Evolutionary conservation across 176 grass and related monocot genomes (phyloP).

Genomic region (Triticum monococcum): DNA sequence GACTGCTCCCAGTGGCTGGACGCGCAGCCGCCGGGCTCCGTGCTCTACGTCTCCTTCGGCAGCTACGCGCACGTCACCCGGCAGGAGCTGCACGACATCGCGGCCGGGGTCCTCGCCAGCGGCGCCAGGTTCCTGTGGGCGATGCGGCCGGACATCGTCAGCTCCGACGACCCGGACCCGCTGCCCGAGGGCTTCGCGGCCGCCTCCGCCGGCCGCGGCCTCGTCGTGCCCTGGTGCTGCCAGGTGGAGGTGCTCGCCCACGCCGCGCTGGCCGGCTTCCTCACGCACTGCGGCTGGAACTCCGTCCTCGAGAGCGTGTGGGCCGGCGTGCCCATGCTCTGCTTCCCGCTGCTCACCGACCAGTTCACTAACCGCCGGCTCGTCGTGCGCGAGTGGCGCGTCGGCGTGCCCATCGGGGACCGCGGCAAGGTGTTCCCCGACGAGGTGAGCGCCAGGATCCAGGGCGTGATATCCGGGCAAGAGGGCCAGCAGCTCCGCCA

Average conservation of each 20-base stretch:
- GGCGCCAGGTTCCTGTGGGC: slow-evolving; percentile 63
- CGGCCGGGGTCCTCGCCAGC: slow-evolving; percentile 51
- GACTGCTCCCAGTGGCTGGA: slow-evolving; percentile 68
- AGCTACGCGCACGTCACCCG: slow-evolving; percentile 29
- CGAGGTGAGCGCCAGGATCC: slow-evolving; percentile 38
- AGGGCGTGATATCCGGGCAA: slow-evolving; percentile 40
- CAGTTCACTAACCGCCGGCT: slow-evolving; percentile 66
- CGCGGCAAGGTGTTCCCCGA: slow-evolving; percentile 34
- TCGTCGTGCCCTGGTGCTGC: slow-evolving; percentile 72
- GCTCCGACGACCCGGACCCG: slow-evolving; percentile 57
- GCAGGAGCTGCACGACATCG: slow-evolving; percentile 62
- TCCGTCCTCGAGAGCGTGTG: slow-evolving; percentile 69
- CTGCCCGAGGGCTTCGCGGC: slow-evolving; percentile 46
- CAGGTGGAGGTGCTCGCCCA: slow-evolving; percentile 68
- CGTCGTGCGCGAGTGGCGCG: slow-evolving; percentile 13
- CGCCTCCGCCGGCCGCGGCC: slow-evolving; percentile 2
- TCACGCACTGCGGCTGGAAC: slow-evolving; percentile 96
- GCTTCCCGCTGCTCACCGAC: slow-evolving; percentile 73
- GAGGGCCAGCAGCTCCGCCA: slow-evolving; percentile 24
- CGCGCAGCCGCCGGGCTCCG: not conserved
- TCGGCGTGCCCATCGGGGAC: slow-evolving; percentile 35
- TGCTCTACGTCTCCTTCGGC: not conserved
- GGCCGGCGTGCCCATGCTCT: slow-evolving; percentile 66
- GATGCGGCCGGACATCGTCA: slow-evolving; percentile 55
- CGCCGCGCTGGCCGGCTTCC: slow-evolving; percentile 52